A percentile compares a stretch with the other conserved stretches of the same genome.
Evolutionary conservation across 2,329 filamentous ascomycete genomes (phyloP).

Genomic region (Xylaria hypoxylon): DNA sequence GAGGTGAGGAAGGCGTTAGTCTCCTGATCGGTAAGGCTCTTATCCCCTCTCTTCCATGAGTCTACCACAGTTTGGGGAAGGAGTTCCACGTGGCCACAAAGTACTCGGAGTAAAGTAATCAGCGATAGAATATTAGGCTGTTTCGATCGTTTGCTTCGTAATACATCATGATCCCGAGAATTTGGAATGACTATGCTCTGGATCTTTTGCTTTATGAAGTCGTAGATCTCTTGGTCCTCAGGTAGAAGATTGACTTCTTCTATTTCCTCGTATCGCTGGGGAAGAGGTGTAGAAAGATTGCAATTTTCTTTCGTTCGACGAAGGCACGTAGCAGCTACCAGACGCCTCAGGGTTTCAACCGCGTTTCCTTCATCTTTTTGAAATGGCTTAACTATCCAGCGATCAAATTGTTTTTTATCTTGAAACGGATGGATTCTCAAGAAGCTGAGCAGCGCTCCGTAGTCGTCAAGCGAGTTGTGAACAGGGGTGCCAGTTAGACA

Average conservation of each 20-base stretch:
- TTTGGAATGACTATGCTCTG: neutral
- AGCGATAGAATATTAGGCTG: constrained; percentile 3
- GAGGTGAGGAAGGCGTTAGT: neutral
- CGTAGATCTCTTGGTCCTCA: constrained; percentile 7
- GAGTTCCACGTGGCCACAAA: constrained; percentile 18
- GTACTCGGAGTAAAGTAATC: constrained; percentile 6
- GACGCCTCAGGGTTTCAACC: neutral
- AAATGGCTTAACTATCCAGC: constrained; percentile 10
- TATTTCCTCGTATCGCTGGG: constrained; percentile 20
- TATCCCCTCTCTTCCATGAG: neutral
- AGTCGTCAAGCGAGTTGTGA: constrained; percentile 56
- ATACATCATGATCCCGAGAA: neutral
- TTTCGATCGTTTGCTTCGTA: neutral
- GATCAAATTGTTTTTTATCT: constrained; percentile 4
- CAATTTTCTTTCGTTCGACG: constrained; percentile 47
- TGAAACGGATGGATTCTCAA: constrained; percentile 46
- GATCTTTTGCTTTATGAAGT: constrained; percentile 1
- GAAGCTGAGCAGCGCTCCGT: constrained; percentile 53
- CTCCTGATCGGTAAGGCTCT: neutral
- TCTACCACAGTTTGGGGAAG: neutral
- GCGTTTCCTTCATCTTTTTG: neutral
- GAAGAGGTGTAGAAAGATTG: constrained; percentile 31
- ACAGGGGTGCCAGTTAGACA: constrained; percentile 58
- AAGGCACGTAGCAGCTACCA: constrained; percentile 46
- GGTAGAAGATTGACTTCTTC: constrained; percentile 23